These are phyloP conservation scores for Lablab purpureus DNA, from an alignment of 306 rosid species.

Conservation along the genomic window DNA sequence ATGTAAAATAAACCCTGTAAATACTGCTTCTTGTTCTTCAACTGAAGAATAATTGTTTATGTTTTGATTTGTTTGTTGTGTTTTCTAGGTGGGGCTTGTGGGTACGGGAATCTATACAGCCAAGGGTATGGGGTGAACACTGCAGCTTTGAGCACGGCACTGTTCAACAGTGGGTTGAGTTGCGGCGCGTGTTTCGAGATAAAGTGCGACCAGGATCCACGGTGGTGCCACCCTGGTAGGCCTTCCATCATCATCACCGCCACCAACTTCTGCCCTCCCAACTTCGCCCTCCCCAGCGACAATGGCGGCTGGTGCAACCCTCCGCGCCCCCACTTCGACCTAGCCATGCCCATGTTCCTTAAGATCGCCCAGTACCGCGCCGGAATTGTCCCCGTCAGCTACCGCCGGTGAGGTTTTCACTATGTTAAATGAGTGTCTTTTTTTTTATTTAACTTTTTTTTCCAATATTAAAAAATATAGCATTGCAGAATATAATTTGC, in stretches of 20 bases:
- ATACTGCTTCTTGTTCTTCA: too few species aligned
- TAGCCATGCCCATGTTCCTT: conserved; percentile 90
- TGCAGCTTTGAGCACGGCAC: conserved; percentile 66
- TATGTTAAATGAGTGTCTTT: too few species aligned
- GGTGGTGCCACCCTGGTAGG: conserved; percentile 78
- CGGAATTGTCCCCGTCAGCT: conserved; percentile 88
- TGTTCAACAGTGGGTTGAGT: conserved; percentile 57
- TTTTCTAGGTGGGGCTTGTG: conserved; percentile 78
- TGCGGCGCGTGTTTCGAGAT: conserved; percentile 57
- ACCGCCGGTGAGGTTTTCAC: conserved; percentile 64
- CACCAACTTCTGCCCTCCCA: conserved; percentile 88
- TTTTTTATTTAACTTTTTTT: too few species aligned
- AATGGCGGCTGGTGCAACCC: conserved; percentile 96
- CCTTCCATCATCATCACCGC: conserved; percentile 78
- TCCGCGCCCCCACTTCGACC: conserved; percentile 83
- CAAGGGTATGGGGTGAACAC: conserved; percentile 90
- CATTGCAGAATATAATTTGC: too few species aligned
- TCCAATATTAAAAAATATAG: too few species aligned
- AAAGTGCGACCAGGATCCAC: conserved; percentile 65
- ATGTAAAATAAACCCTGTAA: too few species aligned
- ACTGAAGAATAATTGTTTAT: too few species aligned
- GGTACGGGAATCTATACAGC: conserved; percentile 88
- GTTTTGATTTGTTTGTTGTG: too few species aligned
- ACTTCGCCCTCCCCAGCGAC: conserved; percentile 74
- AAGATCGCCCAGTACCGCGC: conserved; percentile 86